Evolutionary conservation across 495 filamentous ascomycete species (phyloP), one percentile per base, ranked within the genome.

Genomic region (Penicillium mononematosum): DNA sequence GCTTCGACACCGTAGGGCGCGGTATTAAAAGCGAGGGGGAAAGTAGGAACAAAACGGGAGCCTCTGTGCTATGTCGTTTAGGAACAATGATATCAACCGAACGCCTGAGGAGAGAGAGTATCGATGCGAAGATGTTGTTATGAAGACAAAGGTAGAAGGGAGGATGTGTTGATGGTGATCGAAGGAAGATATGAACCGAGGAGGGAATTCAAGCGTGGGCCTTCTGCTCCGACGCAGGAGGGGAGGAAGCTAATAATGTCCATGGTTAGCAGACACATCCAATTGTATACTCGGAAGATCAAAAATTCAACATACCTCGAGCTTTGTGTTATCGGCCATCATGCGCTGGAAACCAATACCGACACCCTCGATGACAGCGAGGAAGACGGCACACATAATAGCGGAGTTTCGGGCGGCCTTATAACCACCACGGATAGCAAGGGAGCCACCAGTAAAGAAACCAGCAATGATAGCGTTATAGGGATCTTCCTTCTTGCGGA

Each of bases 331-430:
- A 42, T 92, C 89, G 6, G 95, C 92, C 82, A 97, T 89, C 88
- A 97, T 92, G 66, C 92, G 86, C 74, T 96, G 90, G 79, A 98
- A 91, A 14, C 90, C 94, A 66, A 98, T 98, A 59, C 95, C 93
- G 42, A 97, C 94, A 59, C 94, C 94, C 74, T 98, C 94, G 59
- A 98, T 98, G 44, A 98, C 93, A 10, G 88, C 94, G 17, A 98
- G 81, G 67, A 98, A 80, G 53, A 95, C 89, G 42, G 91, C 94
- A 70, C 94, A 97, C 65, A 91, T 91, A 56, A 98, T 98, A 41
- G 95, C 94, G 36, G 89, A 90, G 75, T 98, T 98, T 58, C 94
- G 80, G 19, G 91, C 89, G 36, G 93, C 90, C 74, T 88, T 90
- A 61, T 85, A 81, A 48, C 94, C 95, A 66, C 94, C 95, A 75